Evolutionary conservation across 2,329 filamentous ascomycete species (phyloP), one percentile per base, ranked within the genome.

Genomic region (Verticillium nonalfalfae): DNA sequence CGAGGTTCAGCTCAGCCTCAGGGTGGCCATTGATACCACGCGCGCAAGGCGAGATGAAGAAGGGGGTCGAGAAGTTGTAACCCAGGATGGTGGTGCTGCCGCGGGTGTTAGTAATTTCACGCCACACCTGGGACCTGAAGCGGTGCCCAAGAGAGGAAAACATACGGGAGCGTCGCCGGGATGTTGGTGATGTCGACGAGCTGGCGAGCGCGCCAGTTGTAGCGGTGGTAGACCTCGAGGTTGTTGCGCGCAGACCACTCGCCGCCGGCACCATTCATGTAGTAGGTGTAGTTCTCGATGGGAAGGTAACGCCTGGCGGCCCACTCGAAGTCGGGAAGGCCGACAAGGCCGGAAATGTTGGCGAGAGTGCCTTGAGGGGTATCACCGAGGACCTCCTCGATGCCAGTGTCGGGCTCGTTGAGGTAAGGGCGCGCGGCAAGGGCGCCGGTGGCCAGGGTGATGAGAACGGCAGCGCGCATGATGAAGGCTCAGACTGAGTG

Each of bases 241-340:
- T 85, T 85, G 70, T 84, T 83, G 57, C 82, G 76, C 71, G 84
- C 84, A 1, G 76, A 78, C 77, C 78, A 85, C 71, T 85, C 82
- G 62, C 81, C 82, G 3, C 76, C 81, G 4, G 81, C 81, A 21
- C 81, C 82, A 65, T 81, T 83, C 62, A 81, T 79, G 72, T 85
- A 85, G 71, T 83, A 85, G n/a, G 81, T 82, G 71, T 81, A 85
- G 67, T 80, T 77, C 26, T 71, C 67, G 13, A 66, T 63, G 61
- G 80, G 77, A 66, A 85, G 75, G 65, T 78, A 77, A 59, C 77
- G 75, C 60, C 80, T 73, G 26, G 81, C 82, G 3, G 79, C 79
- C 70, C 75, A 82, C 50, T 85, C 79, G 65, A 84, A 85, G 71
- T 85, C 82, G 1, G 77, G 80, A 7, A 85, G 72, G 15, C 80